These are phyloP conservation scores for Sclerotinia minor DNA, from an alignment of 2,329 filamentous ascomycete species.

Conservation along the genomic window DNA sequence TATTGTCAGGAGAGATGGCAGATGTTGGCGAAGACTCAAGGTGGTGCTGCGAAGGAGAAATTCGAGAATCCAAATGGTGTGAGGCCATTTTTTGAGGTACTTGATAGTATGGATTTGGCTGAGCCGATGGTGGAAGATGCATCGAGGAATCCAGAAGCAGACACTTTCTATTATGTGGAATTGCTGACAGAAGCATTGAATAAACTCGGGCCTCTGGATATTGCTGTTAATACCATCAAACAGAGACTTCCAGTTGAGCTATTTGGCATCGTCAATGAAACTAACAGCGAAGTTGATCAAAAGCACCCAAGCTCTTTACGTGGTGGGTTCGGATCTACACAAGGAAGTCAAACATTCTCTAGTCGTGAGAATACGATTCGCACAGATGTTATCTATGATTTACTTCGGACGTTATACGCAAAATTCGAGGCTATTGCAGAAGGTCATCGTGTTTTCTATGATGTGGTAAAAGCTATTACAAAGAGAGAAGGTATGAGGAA, in stretches of 20 bases:
- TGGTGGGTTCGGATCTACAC: constrained; percentile 50
- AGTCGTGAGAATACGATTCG: constrained; percentile 73
- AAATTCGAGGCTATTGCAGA: constrained; percentile 98
- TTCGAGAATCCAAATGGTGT: constrained; percentile 47
- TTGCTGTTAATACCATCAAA: constrained; percentile 85
- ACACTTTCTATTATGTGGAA: constrained; percentile 91
- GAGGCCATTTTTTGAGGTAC: constrained; percentile 57
- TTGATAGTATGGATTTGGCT: constrained; percentile 62
- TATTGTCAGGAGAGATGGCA: constrained; percentile 98
- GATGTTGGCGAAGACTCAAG: constrained; percentile 68
- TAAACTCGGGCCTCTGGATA: constrained; percentile 81
- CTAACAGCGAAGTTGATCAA: constrained; percentile 89
- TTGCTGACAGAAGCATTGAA: constrained; percentile 87
- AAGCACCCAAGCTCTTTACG: constrained; percentile 82
- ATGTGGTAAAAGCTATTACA: constrained; percentile 83
- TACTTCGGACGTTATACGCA: constrained; percentile 88
- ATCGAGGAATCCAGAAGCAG: constrained; percentile 88
- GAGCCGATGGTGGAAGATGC: constrained; percentile 76
- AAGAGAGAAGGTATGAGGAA: constrained; percentile 71
- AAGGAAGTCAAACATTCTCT: constrained; percentile 63
- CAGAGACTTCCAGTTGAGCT: constrained; percentile 91
- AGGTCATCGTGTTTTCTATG: constrained; percentile 89
- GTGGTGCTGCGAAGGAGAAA: constrained; percentile 47
- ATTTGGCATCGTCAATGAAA: constrained; percentile 91
- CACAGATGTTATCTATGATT: constrained; percentile 83